A percentile compares a stretch with the other conserved stretches of the same genome.
phyloP scores from a whole-genome alignment of 306 rosid genomes.

The Inga laurina region DNA sequence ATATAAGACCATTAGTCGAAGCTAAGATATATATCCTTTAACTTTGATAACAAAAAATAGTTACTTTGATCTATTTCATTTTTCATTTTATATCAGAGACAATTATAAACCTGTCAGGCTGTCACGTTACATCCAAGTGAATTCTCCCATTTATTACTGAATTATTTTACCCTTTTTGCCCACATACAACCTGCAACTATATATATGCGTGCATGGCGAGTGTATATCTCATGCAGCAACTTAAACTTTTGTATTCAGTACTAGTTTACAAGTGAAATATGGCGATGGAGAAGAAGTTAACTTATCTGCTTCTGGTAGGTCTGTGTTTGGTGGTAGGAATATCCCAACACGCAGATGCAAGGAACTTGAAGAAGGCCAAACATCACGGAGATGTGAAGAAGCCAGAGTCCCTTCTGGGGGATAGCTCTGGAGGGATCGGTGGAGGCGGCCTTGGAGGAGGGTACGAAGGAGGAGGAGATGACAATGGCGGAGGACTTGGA shows the following conservation, averaged over 20 bases:
- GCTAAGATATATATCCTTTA: neutral
- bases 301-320: conserved; percentile 37
- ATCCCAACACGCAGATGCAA: conserved; percentile 36
- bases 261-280: neutral
- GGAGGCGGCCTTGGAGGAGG: conserved; percentile 23
- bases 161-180: neutral
- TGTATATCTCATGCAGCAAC: conserved; percentile 8
- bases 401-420: conserved; percentile 44
- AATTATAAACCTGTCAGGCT: neutral
- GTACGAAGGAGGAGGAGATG: conserved; percentile 20
- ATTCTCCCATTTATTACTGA: neutral
- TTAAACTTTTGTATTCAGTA: conserved; percentile 4
- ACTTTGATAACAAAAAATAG: neutral
- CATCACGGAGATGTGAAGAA: conserved; percentile 45
- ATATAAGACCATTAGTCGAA: too few relatives aligned
- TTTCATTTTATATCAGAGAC: neutral
- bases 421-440: conserved; percentile 24
- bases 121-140: neutral
- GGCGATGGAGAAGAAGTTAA: conserved; percentile 43
- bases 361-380: conserved; percentile 37
- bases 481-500: conserved; percentile 35
- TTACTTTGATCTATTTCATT: neutral
- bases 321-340: conserved; percentile 40
- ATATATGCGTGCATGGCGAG: conserved; percentile 35
- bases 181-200: conserved; percentile 26